Evolutionary conservation across 345 rosid genomes (phyloP).

Genomic region (Euphorbia pulcherrima): DNA sequence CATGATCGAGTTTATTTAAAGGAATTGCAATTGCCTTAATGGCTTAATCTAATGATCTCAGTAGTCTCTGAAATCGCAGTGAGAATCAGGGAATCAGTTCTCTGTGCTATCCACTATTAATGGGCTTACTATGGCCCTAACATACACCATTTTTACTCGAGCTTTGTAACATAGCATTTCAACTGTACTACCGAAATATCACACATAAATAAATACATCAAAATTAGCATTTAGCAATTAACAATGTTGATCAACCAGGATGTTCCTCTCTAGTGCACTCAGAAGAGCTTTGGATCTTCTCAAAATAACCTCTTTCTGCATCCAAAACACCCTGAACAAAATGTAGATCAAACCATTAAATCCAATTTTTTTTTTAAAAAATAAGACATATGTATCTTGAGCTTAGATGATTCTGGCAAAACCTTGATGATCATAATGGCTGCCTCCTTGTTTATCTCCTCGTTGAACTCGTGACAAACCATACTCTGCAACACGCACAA

Average conservation of each 20-base stretch:
- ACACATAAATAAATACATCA: no score
- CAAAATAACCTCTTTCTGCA: conserved; percentile 48
- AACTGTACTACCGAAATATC: no score
- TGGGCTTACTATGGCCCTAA: no score
- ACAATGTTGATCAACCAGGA: neutral
- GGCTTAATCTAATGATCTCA: no score
- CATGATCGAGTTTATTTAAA: no score
- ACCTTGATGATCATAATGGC: conserved; percentile 78
- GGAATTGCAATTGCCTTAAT: no score
- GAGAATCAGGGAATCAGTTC: no score
- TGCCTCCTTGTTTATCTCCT: conserved; percentile 70
- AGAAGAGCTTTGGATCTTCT: conserved; percentile 15
- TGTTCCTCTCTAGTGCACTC: neutral
- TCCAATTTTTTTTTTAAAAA: neutral
- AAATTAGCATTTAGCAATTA: no score
- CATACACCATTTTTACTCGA: no score
- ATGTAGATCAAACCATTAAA: conserved; percentile 13
- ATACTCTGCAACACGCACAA: conserved; percentile 41
- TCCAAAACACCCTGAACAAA: conserved; percentile 62
- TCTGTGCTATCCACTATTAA: no score
- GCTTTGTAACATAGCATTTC: no score
- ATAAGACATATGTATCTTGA: neutral
- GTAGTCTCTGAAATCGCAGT: no score
- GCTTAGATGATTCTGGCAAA: conserved; percentile 7
- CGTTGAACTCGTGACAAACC: conserved; percentile 69